Percentiles rank a stretch among this genome's conserved stretches.
phyloP scores from a whole-genome alignment of 2,329 filamentous ascomycete species.

The Aspergillus piperis region DNA sequence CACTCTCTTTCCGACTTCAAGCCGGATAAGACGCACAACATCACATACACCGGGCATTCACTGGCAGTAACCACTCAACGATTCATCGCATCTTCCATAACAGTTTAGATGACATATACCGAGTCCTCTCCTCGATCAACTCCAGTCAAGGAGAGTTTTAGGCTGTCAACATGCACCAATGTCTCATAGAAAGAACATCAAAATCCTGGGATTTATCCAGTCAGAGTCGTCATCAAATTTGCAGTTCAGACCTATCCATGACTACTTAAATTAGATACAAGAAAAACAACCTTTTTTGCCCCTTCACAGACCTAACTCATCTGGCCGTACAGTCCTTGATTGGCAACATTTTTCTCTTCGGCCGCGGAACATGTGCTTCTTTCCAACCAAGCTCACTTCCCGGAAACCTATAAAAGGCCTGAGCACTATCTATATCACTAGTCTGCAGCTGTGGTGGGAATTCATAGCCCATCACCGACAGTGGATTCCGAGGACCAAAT shows the following conservation, averaged over 20 bases:
- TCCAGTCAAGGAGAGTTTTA: too few relatives aligned
- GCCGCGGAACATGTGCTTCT: neutral
- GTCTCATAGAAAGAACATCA: too few relatives aligned
- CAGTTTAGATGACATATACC: too few relatives aligned
- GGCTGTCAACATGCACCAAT: too few relatives aligned
- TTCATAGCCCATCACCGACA: constrained; percentile 11
- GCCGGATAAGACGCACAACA: too few relatives aligned
- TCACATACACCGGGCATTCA: too few relatives aligned
- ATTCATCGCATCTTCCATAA: too few relatives aligned
- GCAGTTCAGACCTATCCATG: neutral
- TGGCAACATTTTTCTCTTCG: neutral
- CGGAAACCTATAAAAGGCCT: constrained; percentile 4
- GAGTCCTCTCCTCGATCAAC: too few relatives aligned
- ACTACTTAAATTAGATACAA: neutral
- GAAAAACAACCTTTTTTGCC: neutral
- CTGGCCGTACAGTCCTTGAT: constrained; percentile 1
- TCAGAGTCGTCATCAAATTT: too few relatives aligned
- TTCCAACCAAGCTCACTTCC: constrained; percentile 4
- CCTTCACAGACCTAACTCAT: neutral
- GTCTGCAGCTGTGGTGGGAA: constrained; percentile 8
- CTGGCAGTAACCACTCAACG: too few relatives aligned
- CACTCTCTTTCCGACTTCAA: too few relatives aligned
- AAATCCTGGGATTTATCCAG: too few relatives aligned
- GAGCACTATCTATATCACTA: constrained; percentile 4
- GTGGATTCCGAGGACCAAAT: constrained; percentile 9